Base-by-base conservation (phyloP, 768 basidiomycete genomes). In the Collybiopsis confluens region DNA sequence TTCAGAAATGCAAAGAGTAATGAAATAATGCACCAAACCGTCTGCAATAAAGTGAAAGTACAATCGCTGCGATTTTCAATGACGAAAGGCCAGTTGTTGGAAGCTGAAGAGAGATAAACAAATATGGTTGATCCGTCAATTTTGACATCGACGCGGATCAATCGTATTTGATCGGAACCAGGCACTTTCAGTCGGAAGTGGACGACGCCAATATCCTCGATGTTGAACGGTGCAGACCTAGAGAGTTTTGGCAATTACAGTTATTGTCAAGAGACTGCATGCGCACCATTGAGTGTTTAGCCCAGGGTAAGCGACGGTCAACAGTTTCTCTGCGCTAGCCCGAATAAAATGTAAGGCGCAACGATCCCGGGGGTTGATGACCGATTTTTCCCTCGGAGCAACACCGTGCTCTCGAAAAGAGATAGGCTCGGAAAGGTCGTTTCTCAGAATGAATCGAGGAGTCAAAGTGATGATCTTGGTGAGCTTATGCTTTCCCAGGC, bases 401-500 rank as follows among this genome's bases (percentile, higher is more conserved):
- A 79, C 84, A 30, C 90, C 89, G 61, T 94, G 86, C 67, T 98
- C 93, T 44, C 97, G 84, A 70, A 95, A 85, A 36, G 82, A 82
- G 28, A 99, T 77, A 2, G 83, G 63, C 46, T 82, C 80, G 4
- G 73, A 57, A 35, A 93, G 76, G 56, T 83, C 78, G 69, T 98
- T 99, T 68, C 86, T 90, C 60, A 98, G 68, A 58, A 98, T 72
- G 73, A 94, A 98, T 43, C 97, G 83, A 24, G 97, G 97, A 7
- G 90, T 77, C 35, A 98, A 72, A 0, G 90, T 95, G 59, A 99
- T 85, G 59, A 98, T 87, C 71, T 98, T 98, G 24, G 88, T 88
- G 30, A 98, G 73, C 65, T 98, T 98, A 68, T 98, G 98, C 75
- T 97, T 98, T 33, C 97, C 97, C n/a, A 86, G 73, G 1, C 95